A percentile compares a stretch with the other conserved stretches of the same genome.
These are phyloP conservation scores for Adenanthera pavonina DNA, from an alignment of 306 rosid genomes.

Conservation along the genomic window DNA sequence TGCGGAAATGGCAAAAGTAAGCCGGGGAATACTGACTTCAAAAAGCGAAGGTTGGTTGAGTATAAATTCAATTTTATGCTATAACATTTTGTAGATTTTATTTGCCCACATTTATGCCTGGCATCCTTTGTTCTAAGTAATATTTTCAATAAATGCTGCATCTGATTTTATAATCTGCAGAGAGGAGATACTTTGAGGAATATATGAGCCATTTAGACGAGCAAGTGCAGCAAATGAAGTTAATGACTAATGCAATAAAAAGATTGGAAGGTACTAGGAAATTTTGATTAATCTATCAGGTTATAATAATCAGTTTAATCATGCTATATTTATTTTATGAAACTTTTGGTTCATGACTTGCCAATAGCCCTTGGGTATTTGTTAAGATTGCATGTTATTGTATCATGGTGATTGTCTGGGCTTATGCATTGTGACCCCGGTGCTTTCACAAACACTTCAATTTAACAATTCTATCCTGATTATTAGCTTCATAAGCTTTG, in stretches of 20 bases:
- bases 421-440: constrained; percentile 26
- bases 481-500: constrained; percentile 28
- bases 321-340: constrained; percentile 34
- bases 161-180: constrained; percentile 55
- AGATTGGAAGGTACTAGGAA: constrained; percentile 79
- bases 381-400: constrained; percentile 12
- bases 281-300: constrained; percentile 38
- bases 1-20: constrained; percentile 85
- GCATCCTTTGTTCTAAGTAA: constrained; percentile 24
- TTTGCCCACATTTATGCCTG: neutral
- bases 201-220: constrained; percentile 64
- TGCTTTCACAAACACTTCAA: constrained; percentile 26
- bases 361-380: constrained; percentile 30
- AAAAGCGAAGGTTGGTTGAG: constrained; percentile 71
- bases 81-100: constrained; percentile 17
- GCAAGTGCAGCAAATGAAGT: constrained; percentile 92
- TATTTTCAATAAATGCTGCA: constrained; percentile 34
- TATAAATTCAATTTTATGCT: constrained; percentile 34
- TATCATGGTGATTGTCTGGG: constrained; percentile 16
- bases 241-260: constrained; percentile 74
- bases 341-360: constrained; percentile 33
- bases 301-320: constrained; percentile 21
- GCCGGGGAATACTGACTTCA: constrained; percentile 79
- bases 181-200: constrained; percentile 63
- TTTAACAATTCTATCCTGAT: constrained; percentile 29